phyloP scores from a whole-genome alignment of 2,329 filamentous ascomycete species.

The Lecanoromycetidae sp. region DNA sequence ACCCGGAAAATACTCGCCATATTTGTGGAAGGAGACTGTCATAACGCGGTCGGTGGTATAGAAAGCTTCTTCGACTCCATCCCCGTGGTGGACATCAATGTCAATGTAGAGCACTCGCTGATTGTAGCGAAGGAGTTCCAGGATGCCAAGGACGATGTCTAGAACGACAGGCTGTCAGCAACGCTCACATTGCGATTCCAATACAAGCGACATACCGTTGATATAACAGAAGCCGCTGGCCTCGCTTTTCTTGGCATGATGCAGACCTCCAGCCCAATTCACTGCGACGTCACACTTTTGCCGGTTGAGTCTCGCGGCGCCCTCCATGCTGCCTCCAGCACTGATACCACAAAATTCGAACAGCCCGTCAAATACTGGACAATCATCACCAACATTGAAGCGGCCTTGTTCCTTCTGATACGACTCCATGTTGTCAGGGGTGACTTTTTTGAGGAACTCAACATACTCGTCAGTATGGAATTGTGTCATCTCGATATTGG shows the following conservation, averaged over 20 bases:
- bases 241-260: slow-evolving; percentile 91
- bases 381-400: slow-evolving; percentile 55
- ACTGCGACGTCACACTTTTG: slow-evolving; percentile 55
- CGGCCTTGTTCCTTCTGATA: slow-evolving; percentile 82
- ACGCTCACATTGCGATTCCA: background rate
- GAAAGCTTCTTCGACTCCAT: slow-evolving; percentile 60
- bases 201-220: slow-evolving; percentile 44
- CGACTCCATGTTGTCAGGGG: slow-evolving; percentile 94
- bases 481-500: slow-evolving; percentile 60
- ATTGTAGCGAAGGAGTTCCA: slow-evolving; percentile 52
- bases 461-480: slow-evolving; percentile 65
- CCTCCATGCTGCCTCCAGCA: slow-evolving; percentile 58
- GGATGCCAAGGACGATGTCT: slow-evolving; percentile 56
- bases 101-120: slow-evolving; percentile 55
- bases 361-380: slow-evolving; percentile 56
- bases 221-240: slow-evolving; percentile 97
- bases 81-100: slow-evolving; percentile 56
- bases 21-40: slow-evolving; percentile 62
- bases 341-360: slow-evolving; percentile 62
- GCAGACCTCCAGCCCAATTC: slow-evolving; percentile 91
- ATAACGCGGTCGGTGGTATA: slow-evolving; percentile 61
- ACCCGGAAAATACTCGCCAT: slow-evolving; percentile 60
- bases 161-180: background rate
- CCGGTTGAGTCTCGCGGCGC: slow-evolving; percentile 54
- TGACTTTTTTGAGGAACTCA: slow-evolving; percentile 70